phyloP scores from a whole-genome alignment of 2,329 filamentous ascomycete genomes.

The Epichloe typhina region DNA sequence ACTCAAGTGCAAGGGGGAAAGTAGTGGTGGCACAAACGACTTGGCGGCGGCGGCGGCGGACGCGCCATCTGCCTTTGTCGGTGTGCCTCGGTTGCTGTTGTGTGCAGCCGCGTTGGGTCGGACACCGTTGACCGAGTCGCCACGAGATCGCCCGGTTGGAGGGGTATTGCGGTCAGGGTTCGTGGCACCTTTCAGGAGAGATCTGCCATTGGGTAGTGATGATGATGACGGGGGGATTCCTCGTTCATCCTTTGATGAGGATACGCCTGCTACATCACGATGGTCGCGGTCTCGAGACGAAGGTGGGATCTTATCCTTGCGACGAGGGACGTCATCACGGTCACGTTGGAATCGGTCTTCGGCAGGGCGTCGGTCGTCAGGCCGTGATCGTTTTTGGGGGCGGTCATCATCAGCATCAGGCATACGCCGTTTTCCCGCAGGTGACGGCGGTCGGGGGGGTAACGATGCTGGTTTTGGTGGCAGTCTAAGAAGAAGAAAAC shows the following conservation, averaged over 20 bases:
- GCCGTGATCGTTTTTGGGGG: constrained; percentile 32
- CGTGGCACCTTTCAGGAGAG: constrained; percentile 18
- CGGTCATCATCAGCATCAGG: constrained; percentile 32
- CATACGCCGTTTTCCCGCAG: constrained; percentile 33
- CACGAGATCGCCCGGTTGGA: constrained; percentile 25
- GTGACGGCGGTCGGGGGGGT: constrained; percentile 26
- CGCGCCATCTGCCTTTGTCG: constrained; percentile 23
- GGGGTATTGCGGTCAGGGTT: constrained; percentile 18
- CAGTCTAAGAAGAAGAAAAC: constrained; percentile 13
- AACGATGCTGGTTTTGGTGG: constrained; percentile 24
- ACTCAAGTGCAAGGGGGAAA: constrained; percentile 38
- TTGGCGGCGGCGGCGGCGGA: constrained; percentile 18
- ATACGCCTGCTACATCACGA: constrained; percentile 2
- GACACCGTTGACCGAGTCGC: constrained; percentile 30
- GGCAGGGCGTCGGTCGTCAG: constrained; percentile 21
- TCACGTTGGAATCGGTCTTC: constrained; percentile 20
- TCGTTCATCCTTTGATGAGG: constrained; percentile 15
- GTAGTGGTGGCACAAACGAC: constrained; percentile 33
- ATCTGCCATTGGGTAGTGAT: constrained; percentile 24
- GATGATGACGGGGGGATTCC: constrained; percentile 13
- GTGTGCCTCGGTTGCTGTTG: constrained; percentile 22
- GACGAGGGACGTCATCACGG: constrained; percentile 21
- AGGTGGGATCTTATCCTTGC: constrained; percentile 13
- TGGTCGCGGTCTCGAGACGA: constrained; percentile 3
- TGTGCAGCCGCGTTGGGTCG: constrained; percentile 20